A percentile compares a stretch with the other conserved stretches of the same genome.
These are phyloP conservation scores for Mycena amicta DNA, from an alignment of 768 basidiomycete species.

Conservation along the genomic window DNA sequence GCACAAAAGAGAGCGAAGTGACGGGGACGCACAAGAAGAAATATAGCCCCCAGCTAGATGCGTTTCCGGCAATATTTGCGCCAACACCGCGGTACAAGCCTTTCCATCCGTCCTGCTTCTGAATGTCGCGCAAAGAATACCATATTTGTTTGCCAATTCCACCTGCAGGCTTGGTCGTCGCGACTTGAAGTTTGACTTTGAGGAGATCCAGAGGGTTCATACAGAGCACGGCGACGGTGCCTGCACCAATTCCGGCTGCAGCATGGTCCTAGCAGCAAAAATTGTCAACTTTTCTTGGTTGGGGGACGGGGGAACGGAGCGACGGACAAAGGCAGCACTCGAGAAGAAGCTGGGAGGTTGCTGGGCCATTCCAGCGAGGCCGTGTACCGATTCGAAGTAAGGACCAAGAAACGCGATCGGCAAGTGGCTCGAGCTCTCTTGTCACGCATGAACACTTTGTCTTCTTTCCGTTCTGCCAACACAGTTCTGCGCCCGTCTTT, in stretches of 20 bases:
- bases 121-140: slow-evolving; percentile 71
- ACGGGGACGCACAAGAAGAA: slow-evolving; percentile 84
- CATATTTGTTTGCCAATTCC: slow-evolving; percentile 77
- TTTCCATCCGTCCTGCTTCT: slow-evolving; percentile 71
- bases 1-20: slow-evolving; percentile 5
- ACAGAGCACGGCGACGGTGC: slow-evolving; percentile 87
- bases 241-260: slow-evolving; percentile 89
- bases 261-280: slow-evolving; percentile 98
- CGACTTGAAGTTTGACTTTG: slow-evolving; percentile 92
- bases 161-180: slow-evolving; percentile 62
- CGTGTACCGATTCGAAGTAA: not conserved
- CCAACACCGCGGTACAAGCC: slow-evolving; percentile 90
- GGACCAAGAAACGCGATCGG: not conserved
- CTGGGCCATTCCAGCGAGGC: slow-evolving; percentile 29
- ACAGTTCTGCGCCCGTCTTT: slow-evolving; percentile 9
- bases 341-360: slow-evolving; percentile 41
- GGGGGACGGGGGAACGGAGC: no score
- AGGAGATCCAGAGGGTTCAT: slow-evolving; percentile 98
- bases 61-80: slow-evolving; percentile 92
- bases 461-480: slow-evolving; percentile 21
- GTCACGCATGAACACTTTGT: slow-evolving; percentile 21
- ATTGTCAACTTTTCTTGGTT: no score
- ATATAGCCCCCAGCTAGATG: slow-evolving; percentile 96
- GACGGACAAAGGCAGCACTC: slow-evolving; percentile 24
- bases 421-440: not conserved